Base-by-base conservation (phyloP, 129 eudicot species). In the Ambrosia artemisiifolia region DNA sequence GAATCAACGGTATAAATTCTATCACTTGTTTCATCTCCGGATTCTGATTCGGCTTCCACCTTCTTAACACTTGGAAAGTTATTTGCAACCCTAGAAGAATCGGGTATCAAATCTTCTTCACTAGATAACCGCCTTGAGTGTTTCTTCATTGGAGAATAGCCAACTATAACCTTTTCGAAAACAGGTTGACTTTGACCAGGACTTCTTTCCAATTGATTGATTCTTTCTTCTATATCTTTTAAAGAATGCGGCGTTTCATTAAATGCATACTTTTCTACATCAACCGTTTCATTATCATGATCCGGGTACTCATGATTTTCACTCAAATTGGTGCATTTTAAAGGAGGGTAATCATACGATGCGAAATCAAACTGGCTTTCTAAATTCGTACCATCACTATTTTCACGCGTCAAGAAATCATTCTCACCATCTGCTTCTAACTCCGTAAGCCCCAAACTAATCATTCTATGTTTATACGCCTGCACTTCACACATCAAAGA, bases 381-480 rank as follows among this genome's bases (percentile, higher is more conserved):
- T 11, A 72, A 48, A 63, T 76, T 71, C 50, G 65, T 85, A 19
- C 38, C 70, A 17, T 70, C 47, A 61, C 87, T 90, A 43, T 82
- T 82, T 63, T 82, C 83, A n/a, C 83, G 76, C 38, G 85, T 79
- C 63, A 85, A 60, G 48, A 74, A 70, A 38, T 65, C 59, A 48
- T 70, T 67, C 33, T 82, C 77, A 6, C 96, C 96, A 0, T 89
- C 98, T 18, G 84, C 92, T 83, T 90, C 98, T 1, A 81, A 73
- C 71, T 89, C 98, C 8, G 89, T 80, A 17, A 94, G 85, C 48
- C 96, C 98, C 40, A 75, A 94, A 70, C 98, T 89, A 84, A 93
- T 78, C 95, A 93, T 81, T 75, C 95, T 76, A 59, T 85, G 95
- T 68, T 89, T 93, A 82, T 89, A 93, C 0, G 88, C 89, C 44